Evolutionary conservation across 805 yeast species (phyloP).

Genomic region (Blastobotrys muscicola): DNA sequence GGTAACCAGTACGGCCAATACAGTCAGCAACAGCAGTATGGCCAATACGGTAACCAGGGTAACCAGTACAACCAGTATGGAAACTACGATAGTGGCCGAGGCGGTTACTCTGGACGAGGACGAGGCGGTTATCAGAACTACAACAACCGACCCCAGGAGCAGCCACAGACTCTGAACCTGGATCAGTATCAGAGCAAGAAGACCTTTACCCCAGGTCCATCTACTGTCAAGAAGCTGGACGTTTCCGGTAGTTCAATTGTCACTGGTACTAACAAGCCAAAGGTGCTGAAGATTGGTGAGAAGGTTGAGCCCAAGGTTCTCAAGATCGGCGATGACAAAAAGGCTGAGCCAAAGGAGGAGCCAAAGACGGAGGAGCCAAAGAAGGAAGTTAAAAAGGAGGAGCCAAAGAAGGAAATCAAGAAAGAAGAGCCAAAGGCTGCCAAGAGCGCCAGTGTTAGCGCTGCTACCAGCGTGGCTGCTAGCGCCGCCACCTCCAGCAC

Average conservation of each 20-base stretch:
- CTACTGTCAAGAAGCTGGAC: conserved; percentile 8
- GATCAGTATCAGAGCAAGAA: conserved; percentile 55
- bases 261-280: conserved; percentile 11
- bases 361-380: conserved; percentile 34
- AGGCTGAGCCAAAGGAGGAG: conserved; percentile 2
- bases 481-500: conserved; percentile 18
- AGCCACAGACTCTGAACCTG: conserved; percentile 55
- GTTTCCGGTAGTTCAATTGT: conserved; percentile 1
- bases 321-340: conserved; percentile 12
- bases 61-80: conserved; percentile 11
- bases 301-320: conserved; percentile 10
- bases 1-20: conserved; percentile 19
- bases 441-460: conserved; percentile 17
- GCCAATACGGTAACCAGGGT: conserved; percentile 21
- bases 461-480: conserved; percentile 14
- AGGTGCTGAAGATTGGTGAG: conserved; percentile 10
- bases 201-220: conserved; percentile 11
- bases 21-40: conserved; percentile 19
- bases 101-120: conserved; percentile 8
- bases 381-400: conserved; percentile 21
- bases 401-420: conserved; percentile 10
- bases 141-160: conserved; percentile 18
- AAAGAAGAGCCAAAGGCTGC: conserved; percentile 12
- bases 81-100: conserved; percentile 6
- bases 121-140: conserved; percentile 17